Evolutionary conservation across 108 stramenopile genomes (phyloP), one percentile per base, ranked within the genome.

Genomic region (Epithemia pelagica): DNA sequence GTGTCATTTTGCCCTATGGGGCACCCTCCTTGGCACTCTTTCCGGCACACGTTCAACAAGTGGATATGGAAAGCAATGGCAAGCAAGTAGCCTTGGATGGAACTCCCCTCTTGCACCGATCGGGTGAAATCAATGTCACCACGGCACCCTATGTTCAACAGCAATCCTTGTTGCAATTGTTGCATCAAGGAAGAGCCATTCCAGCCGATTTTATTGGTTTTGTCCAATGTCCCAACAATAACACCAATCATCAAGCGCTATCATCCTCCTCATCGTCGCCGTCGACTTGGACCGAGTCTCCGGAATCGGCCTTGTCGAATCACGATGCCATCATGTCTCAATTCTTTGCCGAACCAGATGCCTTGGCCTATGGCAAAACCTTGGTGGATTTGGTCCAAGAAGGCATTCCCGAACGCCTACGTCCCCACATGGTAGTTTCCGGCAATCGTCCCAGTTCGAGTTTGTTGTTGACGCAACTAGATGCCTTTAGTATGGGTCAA

Each of bases 271-370:
- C n/a, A n/a, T n/a, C n/a, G n/a, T n/a, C n/a, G n/a, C n/a, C n/a
- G n/a, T n/a, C n/a, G n/a, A 46, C 37, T 5, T 5, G 10, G 10
- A 15, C 15, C 10, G 37, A 46, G 15, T 5, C 15, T 5, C 15
- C 37, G 10, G 5, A 5, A 5, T 87, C 93, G 67, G 55, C 74
- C 0, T 88, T 99, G 1, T 77, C 89, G 27, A 92, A 95, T 79
- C 99, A 99, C 73, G 99, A 99, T 77, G 98, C 98, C 75, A 87
- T 98, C 54, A 99, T 99, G 99, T 80, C 85, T 59, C 95, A 99
- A 77, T 99, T 99, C 73, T 99, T 99, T 77, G 97, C 96, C 5
- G 97, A 99, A 72, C 97, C 97, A 2, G 99, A 99, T 82, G 97
- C 97, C 0, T 75, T 99, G 52, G 99, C 97, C 5, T 77, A 81